Evolutionary conservation across 805 yeast species (phyloP).

Genomic region (Lipomyces sp.): DNA sequence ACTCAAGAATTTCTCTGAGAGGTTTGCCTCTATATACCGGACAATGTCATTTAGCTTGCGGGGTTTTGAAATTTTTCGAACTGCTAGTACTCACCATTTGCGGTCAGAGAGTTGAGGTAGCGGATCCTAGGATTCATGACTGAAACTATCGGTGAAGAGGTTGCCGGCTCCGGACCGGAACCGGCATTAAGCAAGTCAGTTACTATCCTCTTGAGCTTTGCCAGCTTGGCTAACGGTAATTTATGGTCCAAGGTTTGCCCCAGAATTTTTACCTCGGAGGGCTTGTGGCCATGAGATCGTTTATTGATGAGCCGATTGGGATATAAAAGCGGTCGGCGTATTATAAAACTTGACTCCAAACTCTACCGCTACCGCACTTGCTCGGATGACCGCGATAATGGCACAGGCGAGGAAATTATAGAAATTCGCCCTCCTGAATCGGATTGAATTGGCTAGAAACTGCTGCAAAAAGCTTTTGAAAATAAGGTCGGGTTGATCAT

Average conservation of each 20-base stretch:
- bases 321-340: no score
- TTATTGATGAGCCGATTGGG: no score
- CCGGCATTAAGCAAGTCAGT: background rate
- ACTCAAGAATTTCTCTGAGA: conserved; percentile 8
- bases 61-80: background rate
- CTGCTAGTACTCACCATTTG: background rate
- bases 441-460: no score
- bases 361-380: no score
- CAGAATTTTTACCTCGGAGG: no score
- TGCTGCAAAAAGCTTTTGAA: no score
- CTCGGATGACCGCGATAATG: no score
- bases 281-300: no score
- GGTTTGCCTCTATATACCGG: background rate
- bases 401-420: no score
- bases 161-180: background rate
- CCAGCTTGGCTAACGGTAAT: conserved; percentile 2
- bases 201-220: conserved; percentile 2
- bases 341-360: no score
- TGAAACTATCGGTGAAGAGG: background rate
- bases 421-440: no score
- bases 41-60: background rate
- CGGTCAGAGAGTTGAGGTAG: background rate
- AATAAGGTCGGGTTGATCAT: no score
- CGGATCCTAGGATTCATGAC: background rate
- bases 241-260: background rate